Evolutionary conservation across 2,329 filamentous ascomycete species (phyloP).

Genomic region (Mycosphaerelloides madeirae): DNA sequence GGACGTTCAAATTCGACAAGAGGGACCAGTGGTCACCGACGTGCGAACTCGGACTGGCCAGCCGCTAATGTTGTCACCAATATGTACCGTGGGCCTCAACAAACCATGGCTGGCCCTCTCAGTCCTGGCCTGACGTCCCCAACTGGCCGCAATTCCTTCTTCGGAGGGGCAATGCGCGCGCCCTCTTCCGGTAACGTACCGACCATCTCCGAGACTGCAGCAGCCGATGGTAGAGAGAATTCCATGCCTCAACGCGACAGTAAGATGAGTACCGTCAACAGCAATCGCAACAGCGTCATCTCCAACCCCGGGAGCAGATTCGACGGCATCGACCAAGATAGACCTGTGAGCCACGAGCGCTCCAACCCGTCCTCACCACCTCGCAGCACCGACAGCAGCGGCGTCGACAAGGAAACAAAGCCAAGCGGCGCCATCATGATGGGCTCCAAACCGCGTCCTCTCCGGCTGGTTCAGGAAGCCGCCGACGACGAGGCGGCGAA

Average conservation of each 20-base stretch:
- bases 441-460: conserved; percentile 69
- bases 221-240: conserved; percentile 22
- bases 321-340: conserved; percentile 8
- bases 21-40: conserved; percentile 34
- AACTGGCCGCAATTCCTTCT: conserved; percentile 55
- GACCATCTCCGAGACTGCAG: conserved; percentile 22
- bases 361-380: conserved; percentile 51
- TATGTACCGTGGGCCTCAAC: conserved; percentile 71
- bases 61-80: conserved; percentile 71
- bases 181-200: conserved; percentile 48
- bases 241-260: conserved; percentile 23
- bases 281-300: conserved; percentile 22
- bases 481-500: conserved; percentile 37
- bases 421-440: conserved; percentile 42
- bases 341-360: conserved; percentile 26
- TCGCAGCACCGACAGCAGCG: conserved; percentile 50
- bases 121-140: conserved; percentile 55
- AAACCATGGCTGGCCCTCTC: conserved; percentile 31
- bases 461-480: conserved; percentile 80
- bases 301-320: conserved; percentile 15
- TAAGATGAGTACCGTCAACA: conserved; percentile 23
- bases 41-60: conserved; percentile 42
- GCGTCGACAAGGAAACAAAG: conserved; percentile 21
- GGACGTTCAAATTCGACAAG: conserved; percentile 47
- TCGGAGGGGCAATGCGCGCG: conserved; percentile 35